Evolutionary conservation across 768 basidiomycete species (phyloP), one percentile per base, ranked within the genome.

Genomic region (Scleroderma citrinum): DNA sequence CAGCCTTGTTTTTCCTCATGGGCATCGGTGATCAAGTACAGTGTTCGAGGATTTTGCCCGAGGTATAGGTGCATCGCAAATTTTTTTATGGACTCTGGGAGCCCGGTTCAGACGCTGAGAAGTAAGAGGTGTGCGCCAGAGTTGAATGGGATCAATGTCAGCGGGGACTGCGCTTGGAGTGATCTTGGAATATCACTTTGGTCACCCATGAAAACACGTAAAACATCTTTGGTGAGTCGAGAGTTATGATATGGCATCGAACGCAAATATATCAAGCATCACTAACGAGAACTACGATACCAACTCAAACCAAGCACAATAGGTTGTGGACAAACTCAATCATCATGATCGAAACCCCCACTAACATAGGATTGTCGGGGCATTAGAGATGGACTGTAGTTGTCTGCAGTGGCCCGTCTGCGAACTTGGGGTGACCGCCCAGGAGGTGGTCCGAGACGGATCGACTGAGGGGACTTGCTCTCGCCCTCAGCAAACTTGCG

Each of bases 31-130:
- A 84, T 76, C 17, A 92, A 79, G 60, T 84, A 86, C 35, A 92
- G 68, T 2, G 82, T 73, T 32, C 90, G 77, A 32, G 88, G 88
- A 40, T 68, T 76, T 49, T 76, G 82, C 56, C 71, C 73, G 44
- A 91, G 76, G 62, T 89, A 83, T 41, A 92, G 74, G 68, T 87
- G 78, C 89, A 92, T 92, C 20, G 37, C 30, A 35, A 35, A 21
- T n/a, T n/a, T n/a, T n/a, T n/a, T n/a, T n/a, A n/a, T n/a, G n/a
- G n/a, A n/a, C n/a, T n/a, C n/a, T n/a, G n/a, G n/a, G n/a, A n/a
- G n/a, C n/a, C n/a, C n/a, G n/a, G n/a, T n/a, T n/a, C n/a, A n/a
- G n/a, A n/a, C n/a, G n/a, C n/a, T n/a, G n/a, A n/a, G n/a, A n/a
- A n/a, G n/a, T n/a, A n/a, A n/a, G n/a, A n/a, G n/a, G n/a, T n/a